Conservation (phyloP, 1,139 yeast species). For the Diutina pseudorugosa region DNA sequence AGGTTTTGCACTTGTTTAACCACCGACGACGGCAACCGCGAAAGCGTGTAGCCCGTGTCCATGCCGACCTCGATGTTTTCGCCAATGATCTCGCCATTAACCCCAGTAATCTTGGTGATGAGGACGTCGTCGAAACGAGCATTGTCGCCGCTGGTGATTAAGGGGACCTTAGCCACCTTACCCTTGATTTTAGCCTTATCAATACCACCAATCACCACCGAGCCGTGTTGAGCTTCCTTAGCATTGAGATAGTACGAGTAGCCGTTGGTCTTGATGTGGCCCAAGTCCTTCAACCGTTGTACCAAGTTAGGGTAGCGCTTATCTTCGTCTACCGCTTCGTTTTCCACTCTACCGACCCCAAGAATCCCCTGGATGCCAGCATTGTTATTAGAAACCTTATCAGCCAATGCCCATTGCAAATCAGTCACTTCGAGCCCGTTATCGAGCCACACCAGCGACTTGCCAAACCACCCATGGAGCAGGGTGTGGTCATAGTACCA, state of each 20-base stretch:
- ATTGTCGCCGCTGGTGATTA: background rate
- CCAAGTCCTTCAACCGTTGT: background rate
- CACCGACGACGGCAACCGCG: background rate
- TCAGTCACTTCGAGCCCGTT: conserved; percentile 4
- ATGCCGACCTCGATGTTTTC: background rate
- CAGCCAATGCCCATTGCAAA: conserved; percentile 7
- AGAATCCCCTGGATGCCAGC: conserved; percentile 5
- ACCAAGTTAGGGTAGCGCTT: background rate
- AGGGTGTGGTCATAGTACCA: conserved; percentile 6
- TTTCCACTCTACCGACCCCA: conserved; percentile 5
- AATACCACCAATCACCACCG: background rate
- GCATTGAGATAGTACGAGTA: background rate
- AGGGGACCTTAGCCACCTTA: background rate
- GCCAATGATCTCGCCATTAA: no score
- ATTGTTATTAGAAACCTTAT: background rate
- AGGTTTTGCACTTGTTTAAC: background rate
- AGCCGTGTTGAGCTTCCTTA: background rate
- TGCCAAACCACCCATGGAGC: conserved; percentile 6
- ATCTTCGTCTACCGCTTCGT: background rate
- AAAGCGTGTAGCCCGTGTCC: background rate
- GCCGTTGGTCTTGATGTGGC: background rate
- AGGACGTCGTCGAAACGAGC: background rate
- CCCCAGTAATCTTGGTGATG: background rate
- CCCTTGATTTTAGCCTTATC: background rate
- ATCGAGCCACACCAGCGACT: conserved; percentile 3